A percentile compares a stretch with the other conserved stretches of the same genome.
phyloP scores from a whole-genome alignment of 495 filamentous ascomycete genomes.

The Hypoxylon lenormandii region DNA sequence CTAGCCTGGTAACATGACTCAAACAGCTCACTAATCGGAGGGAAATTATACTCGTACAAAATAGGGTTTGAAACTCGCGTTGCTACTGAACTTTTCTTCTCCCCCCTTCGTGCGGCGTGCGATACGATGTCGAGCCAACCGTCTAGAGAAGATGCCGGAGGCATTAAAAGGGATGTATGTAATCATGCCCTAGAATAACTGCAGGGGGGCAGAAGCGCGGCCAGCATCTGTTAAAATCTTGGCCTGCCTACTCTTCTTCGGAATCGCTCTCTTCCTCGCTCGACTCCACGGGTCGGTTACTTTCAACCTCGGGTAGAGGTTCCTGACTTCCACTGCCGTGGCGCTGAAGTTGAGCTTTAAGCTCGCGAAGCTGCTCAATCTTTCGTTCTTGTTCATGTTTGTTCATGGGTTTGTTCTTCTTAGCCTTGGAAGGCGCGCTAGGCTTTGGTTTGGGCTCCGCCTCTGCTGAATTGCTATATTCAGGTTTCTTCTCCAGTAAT shows the following conservation, averaged over 20 bases:
- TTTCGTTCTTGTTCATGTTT: conserved; percentile 90
- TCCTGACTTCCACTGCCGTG: conserved; percentile 63
- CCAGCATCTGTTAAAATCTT: conserved; percentile 4
- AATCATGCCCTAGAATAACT: background rate
- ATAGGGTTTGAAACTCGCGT: conserved; percentile 7
- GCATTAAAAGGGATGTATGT: conserved; percentile 1
- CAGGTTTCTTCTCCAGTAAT: conserved; percentile 48
- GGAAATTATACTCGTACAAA: conserved; percentile 33
- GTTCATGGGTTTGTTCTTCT: conserved; percentile 99
- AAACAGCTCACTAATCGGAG: conserved; percentile 6
- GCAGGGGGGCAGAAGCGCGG: background rate
- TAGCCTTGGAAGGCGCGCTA: conserved; percentile 69
- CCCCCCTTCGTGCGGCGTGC: background rate
- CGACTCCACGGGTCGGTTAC: conserved; percentile 44
- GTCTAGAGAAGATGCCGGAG: conserved; percentile 5
- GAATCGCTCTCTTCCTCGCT: conserved; percentile 51
- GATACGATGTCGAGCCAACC: background rate
- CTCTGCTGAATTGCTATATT: conserved; percentile 53
- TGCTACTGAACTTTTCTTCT: background rate
- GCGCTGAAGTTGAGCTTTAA: conserved; percentile 62
- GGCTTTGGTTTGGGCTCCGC: conserved; percentile 43
- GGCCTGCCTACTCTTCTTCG: conserved; percentile 45
- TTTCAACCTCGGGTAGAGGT: conserved; percentile 55
- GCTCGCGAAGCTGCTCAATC: conserved; percentile 79
- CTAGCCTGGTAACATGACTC: background rate